phyloP scores from a whole-genome alignment of 2,329 filamentous ascomycete species.

The Dactylellina drechsleri region DNA sequence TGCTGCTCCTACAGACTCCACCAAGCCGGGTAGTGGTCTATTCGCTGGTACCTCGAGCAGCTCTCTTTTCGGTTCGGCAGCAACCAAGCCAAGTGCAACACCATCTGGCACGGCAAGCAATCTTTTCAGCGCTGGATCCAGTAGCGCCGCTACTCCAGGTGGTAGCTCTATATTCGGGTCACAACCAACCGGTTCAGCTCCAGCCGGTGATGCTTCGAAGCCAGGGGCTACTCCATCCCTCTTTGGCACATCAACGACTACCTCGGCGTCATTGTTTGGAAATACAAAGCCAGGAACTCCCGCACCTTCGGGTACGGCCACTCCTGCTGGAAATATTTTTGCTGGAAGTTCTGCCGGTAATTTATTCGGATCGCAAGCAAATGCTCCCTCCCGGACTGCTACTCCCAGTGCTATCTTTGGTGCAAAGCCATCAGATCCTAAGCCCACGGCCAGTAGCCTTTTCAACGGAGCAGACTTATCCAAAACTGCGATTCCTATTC shows the following conservation, averaged over 20 bases:
- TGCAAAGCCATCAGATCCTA: conserved; percentile 58
- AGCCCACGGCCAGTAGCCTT: conserved; percentile 60
- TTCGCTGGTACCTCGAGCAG: conserved; percentile 30
- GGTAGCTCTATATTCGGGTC: conserved; percentile 33
- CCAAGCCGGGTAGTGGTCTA: conserved; percentile 15
- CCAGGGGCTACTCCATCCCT: conserved; percentile 13
- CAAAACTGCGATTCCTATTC: conserved; percentile 55
- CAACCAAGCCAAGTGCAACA: conserved; percentile 8
- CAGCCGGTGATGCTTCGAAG: conserved; percentile 30
- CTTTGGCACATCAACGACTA: conserved; percentile 18
- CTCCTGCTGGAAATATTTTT: conserved; percentile 30
- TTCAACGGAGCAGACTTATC: conserved; percentile 59
- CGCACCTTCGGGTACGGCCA: conserved; percentile 35
- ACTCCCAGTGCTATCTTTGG: conserved; percentile 56
- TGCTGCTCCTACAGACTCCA: conserved; percentile 36
- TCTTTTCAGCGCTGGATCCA: conserved; percentile 34
- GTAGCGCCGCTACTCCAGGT: conserved; percentile 25
- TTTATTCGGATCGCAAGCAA: conserved; percentile 33
- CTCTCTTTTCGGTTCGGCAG: conserved; percentile 27
- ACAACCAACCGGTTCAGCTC: conserved; percentile 12
- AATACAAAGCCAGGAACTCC: conserved; percentile 24
- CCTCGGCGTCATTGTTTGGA: conserved; percentile 8
- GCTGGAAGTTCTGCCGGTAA: conserved; percentile 7
- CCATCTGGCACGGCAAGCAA: conserved; percentile 19
- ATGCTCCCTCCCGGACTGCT: conserved; percentile 53